phyloP scores from a whole-genome alignment of 495 filamentous ascomycete genomes.

The Penicillium ochrochloron region DNA sequence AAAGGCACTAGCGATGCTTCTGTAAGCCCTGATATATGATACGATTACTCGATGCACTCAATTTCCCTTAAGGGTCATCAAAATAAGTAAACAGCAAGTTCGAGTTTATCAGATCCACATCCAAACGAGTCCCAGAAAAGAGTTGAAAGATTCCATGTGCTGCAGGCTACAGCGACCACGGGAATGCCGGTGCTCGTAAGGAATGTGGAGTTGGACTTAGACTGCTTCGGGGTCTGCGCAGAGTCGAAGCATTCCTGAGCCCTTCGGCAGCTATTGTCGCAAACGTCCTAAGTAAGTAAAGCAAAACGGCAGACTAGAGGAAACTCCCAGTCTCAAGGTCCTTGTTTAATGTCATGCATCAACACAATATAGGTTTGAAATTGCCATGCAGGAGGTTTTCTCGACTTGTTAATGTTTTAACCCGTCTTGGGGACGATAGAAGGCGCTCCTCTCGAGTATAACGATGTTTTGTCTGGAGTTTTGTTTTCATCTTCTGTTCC shows the following conservation, averaged over 20 bases:
- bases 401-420: neutral
- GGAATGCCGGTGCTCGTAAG: constrained; percentile 1
- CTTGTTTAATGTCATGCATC: neutral
- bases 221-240: neutral
- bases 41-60: neutral
- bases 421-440: neutral
- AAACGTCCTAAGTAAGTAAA: neutral
- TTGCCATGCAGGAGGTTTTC: neutral
- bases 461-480: neutral
- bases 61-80: neutral
- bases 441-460: neutral
- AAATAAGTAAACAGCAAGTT: neutral
- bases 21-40: neutral
- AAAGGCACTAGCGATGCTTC: neutral
- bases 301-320: neutral
- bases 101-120: neutral
- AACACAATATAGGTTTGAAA: neutral
- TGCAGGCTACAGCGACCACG: neutral
- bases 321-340: neutral
- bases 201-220: constrained; percentile 1
- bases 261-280: neutral
- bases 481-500: neutral
- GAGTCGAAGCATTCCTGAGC: neutral
- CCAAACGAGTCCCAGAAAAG: neutral
- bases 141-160: neutral